Evolutionary conservation across 2,329 filamentous ascomycete species (phyloP).

Genomic region (Keithomyces neogunnii): DNA sequence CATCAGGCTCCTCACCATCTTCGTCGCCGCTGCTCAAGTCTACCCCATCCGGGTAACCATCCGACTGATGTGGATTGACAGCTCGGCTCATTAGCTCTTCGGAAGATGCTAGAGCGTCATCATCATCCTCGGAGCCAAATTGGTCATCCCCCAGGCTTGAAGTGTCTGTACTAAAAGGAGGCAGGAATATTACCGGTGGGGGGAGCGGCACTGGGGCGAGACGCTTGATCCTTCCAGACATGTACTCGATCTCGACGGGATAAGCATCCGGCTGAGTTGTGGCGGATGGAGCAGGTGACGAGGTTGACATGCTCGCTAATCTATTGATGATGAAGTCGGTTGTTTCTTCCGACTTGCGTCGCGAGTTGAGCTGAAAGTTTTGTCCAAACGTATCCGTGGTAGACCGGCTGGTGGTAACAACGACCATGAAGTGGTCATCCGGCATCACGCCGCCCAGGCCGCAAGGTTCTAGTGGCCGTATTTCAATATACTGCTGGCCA

Average conservation of each 20-base stretch:
- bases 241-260: slow-evolving; percentile 36
- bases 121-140: slow-evolving; percentile 17
- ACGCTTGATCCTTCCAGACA: slow-evolving; percentile 31
- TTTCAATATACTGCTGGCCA: slow-evolving; percentile 27
- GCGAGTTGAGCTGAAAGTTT: background rate
- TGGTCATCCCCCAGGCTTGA: slow-evolving; percentile 24
- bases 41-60: slow-evolving; percentile 31
- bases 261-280: background rate
- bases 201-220: slow-evolving; percentile 41
- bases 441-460: slow-evolving; percentile 52
- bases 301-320: slow-evolving; percentile 33
- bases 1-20: slow-evolving; percentile 30
- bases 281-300: slow-evolving; percentile 20
- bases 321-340: slow-evolving; percentile 33
- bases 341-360: slow-evolving; percentile 16
- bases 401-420: slow-evolving; percentile 41
- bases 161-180: slow-evolving; percentile 34
- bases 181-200: slow-evolving; percentile 43
- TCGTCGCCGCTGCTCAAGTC: slow-evolving; percentile 34
- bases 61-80: slow-evolving; percentile 29
- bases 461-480: slow-evolving; percentile 42
- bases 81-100: slow-evolving; percentile 23
- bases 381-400: slow-evolving; percentile 16
- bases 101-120: slow-evolving; percentile 20
- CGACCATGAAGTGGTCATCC: slow-evolving; percentile 55